Conservation (phyloP, 768 basidiomycete species). For the Suillus subalutaceus region DNA sequence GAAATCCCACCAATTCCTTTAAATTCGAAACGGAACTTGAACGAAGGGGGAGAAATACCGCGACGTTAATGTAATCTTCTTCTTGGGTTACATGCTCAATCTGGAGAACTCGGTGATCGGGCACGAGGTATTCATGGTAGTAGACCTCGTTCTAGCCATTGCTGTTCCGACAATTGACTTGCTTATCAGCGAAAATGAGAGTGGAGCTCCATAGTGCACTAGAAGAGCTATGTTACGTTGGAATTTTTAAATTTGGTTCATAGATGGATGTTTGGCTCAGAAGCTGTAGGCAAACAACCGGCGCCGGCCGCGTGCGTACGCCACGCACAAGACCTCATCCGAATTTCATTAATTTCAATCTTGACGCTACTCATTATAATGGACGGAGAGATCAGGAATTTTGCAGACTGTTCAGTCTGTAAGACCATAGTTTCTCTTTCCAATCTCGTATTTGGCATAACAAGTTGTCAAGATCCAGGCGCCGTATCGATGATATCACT, state of each 20-base stretch:
- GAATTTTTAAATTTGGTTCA: background rate
- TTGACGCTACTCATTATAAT: no score
- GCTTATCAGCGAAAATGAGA: constrained; percentile 1
- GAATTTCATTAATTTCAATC: no score
- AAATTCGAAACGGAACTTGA: background rate
- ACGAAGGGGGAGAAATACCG: background rate
- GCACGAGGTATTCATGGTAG: background rate
- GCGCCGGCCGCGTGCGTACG: background rate
- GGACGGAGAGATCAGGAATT: background rate
- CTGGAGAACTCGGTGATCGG: background rate
- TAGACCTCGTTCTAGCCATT: constrained; percentile 1
- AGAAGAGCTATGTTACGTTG: background rate
- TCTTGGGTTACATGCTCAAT: constrained; percentile 2
- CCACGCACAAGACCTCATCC: no score
- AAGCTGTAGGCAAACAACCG: background rate
- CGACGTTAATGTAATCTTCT: constrained; percentile 2
- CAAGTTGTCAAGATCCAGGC: background rate
- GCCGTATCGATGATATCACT: background rate
- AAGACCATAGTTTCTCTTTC: background rate
- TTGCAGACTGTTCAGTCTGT: background rate
- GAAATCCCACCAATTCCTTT: background rate
- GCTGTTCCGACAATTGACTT: background rate
- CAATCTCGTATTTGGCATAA: background rate
- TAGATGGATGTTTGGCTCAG: background rate
- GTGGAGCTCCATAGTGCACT: background rate